Evolutionary conservation across 208 protist species (phyloP).

Genomic region (Crithidia thermophila): DNA sequence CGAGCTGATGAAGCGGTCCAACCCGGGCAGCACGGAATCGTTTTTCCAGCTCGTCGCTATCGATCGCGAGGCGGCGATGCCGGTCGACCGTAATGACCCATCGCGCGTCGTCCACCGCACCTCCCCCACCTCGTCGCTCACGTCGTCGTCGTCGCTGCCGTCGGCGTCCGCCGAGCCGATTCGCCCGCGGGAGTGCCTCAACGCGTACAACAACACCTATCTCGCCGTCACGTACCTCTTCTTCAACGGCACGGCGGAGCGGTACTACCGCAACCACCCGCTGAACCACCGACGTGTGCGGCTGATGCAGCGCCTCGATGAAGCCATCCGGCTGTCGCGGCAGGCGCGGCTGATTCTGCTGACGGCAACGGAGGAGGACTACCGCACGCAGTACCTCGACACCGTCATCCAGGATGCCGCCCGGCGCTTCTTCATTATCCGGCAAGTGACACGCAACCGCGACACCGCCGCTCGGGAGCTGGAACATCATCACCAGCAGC

Average conservation of each 20-base stretch:
- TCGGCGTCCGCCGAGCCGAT: neutral
- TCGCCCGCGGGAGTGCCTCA: neutral
- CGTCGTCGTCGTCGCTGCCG: neutral
- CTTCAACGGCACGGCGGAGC: slow-evolving; percentile 52
- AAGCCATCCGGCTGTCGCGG: slow-evolving; percentile 32
- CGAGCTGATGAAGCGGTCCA: slow-evolving; percentile 21
- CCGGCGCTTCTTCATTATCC: slow-evolving; percentile 25
- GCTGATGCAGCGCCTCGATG: slow-evolving; percentile 35
- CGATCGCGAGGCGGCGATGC: slow-evolving; percentile 21
- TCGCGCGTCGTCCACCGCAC: slow-evolving; percentile 4
- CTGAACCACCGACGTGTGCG: slow-evolving; percentile 38
- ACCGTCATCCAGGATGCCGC: slow-evolving; percentile 31
- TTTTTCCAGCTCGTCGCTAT: slow-evolving; percentile 25
- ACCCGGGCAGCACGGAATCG: neutral
- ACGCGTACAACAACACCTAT: slow-evolving; percentile 8
- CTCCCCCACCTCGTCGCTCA: neutral
- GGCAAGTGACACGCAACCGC: slow-evolving; percentile 17
- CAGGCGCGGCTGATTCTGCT: slow-evolving; percentile 43
- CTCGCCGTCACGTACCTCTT: slow-evolving; percentile 35
- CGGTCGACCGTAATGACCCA: neutral
- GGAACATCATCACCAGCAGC: slow-evolving; percentile 5
- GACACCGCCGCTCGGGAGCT: slow-evolving; percentile 1
- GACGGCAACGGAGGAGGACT: slow-evolving; percentile 38
- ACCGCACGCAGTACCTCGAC: slow-evolving; percentile 36
- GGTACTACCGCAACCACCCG: slow-evolving; percentile 31